These are phyloP conservation scores for Keithomyces neogunnii DNA, from an alignment of 2,329 filamentous ascomycete species.

Conservation along the genomic window DNA sequence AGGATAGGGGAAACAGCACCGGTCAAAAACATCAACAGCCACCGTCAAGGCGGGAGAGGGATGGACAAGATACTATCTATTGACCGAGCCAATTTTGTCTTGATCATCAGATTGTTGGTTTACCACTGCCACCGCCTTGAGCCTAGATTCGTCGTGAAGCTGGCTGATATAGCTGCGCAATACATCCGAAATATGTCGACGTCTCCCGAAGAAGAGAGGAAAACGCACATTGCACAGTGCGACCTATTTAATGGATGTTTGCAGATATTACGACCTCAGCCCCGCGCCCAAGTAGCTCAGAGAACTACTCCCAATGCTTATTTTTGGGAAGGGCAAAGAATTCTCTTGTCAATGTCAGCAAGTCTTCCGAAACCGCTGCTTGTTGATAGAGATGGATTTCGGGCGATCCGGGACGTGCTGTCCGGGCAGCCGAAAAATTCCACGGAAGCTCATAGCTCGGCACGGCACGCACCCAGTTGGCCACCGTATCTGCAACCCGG, in stretches of 20 bases:
- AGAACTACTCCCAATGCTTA: slow-evolving; percentile 20
- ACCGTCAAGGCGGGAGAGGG: neutral
- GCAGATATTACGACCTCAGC: slow-evolving; percentile 17
- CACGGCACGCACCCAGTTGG: slow-evolving; percentile 45
- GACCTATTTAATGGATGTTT: slow-evolving; percentile 23
- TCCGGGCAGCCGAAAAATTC: slow-evolving; percentile 43
- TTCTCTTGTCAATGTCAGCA: slow-evolving; percentile 43
- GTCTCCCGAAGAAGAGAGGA: slow-evolving; percentile 6
- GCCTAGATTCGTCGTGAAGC: slow-evolving; percentile 21
- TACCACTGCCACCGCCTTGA: slow-evolving; percentile 24
- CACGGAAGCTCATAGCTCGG: slow-evolving; percentile 38
- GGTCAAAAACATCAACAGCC: neutral
- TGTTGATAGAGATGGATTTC: slow-evolving; percentile 43
- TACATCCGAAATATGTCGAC: slow-evolving; percentile 17
- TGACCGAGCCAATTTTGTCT: slow-evolving; percentile 14
- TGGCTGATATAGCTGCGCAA: slow-evolving; percentile 18
- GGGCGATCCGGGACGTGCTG: slow-evolving; percentile 45
- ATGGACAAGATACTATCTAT: slow-evolving; percentile 8
- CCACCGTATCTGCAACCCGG: slow-evolving; percentile 50
- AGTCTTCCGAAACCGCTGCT: slow-evolving; percentile 37
- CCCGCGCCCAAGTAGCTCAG: slow-evolving; percentile 14
- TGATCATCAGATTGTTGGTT: slow-evolving; percentile 17
- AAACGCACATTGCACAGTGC: slow-evolving; percentile 20
- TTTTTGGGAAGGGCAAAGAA: slow-evolving; percentile 48
- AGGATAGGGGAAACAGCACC: neutral